A percentile compares a stretch with the other conserved stretches of the same genome.
These are phyloP conservation scores for Alternaria dauci DNA, from an alignment of 2,329 filamentous ascomycete species.

Conservation along the genomic window DNA sequence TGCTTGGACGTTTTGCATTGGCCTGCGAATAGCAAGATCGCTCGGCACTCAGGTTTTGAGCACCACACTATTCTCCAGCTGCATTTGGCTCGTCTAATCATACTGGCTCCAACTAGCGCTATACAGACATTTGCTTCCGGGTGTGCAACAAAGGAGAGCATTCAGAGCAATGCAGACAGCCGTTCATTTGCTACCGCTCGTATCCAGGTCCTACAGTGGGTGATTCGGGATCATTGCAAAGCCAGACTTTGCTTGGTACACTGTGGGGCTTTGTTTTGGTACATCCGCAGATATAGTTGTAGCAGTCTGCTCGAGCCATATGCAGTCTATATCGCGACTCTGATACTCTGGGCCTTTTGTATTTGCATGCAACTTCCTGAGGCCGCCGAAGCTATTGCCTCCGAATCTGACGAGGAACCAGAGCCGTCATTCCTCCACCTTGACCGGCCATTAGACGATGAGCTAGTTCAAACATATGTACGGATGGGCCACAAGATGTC, in stretches of 20 bases:
- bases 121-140: constrained; percentile 56
- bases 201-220: constrained; percentile 58
- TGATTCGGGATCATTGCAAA: constrained; percentile 62
- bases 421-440: constrained; percentile 60
- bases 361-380: constrained; percentile 31
- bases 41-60: constrained; percentile 60
- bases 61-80: constrained; percentile 65
- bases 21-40: constrained; percentile 63
- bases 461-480: constrained; percentile 60
- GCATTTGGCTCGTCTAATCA: constrained; percentile 62
- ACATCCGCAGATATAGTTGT: constrained; percentile 59
- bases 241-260: constrained; percentile 66
- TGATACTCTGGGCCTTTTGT: constrained; percentile 59
- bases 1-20: constrained; percentile 66
- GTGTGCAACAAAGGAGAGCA: constrained; percentile 13
- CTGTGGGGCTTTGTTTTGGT: constrained; percentile 62
- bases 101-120: constrained; percentile 60
- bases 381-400: constrained; percentile 11
- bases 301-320: constrained; percentile 60
- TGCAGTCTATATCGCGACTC: constrained; percentile 56
- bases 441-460: constrained; percentile 65
- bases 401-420: constrained; percentile 16
- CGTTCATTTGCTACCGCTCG: constrained; percentile 7
- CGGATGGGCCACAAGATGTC: constrained; percentile 60
- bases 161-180: neutral